phyloP scores from a whole-genome alignment of 1,284 basidiomycete genomes.

The Thelephora terrestris region DNA sequence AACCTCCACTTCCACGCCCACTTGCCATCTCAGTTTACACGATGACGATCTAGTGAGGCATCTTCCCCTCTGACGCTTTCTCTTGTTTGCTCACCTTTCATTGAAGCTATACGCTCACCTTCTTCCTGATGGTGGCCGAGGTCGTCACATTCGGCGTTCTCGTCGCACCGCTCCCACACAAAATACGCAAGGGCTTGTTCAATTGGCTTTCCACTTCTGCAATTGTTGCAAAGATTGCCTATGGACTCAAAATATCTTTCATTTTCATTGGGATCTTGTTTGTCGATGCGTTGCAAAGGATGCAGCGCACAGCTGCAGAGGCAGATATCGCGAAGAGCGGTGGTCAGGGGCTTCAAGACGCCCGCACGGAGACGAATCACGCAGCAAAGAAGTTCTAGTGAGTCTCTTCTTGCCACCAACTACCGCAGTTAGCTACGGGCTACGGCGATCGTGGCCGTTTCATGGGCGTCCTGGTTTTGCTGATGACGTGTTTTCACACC shows the following conservation, averaged over 20 bases:
- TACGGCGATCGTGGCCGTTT: background rate
- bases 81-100: background rate
- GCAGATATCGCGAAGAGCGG: slow-evolving; percentile 60
- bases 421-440: background rate
- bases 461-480: background rate
- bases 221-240: slow-evolving; percentile 64
- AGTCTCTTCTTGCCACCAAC: background rate
- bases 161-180: slow-evolving; percentile 69
- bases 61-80: background rate
- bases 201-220: slow-evolving; percentile 65
- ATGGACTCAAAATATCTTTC: slow-evolving; percentile 87
- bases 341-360: slow-evolving; percentile 46
- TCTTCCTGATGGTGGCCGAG: slow-evolving; percentile 67
- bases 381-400: slow-evolving; percentile 92
- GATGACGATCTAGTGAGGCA: background rate
- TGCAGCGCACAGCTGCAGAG: slow-evolving; percentile 80
- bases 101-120: slow-evolving; percentile 62
- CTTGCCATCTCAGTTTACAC: too few species aligned
- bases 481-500: slow-evolving; percentile 3
- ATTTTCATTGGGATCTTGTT: slow-evolving; percentile 87
- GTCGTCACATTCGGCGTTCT: slow-evolving; percentile 70
- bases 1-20: too few species aligned
- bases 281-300: slow-evolving; percentile 87
- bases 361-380: slow-evolving; percentile 75
- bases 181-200: slow-evolving; percentile 64